Evolutionary conservation across 345 rosid genomes (phyloP).

Genomic region (Clarkia xantiana): DNA sequence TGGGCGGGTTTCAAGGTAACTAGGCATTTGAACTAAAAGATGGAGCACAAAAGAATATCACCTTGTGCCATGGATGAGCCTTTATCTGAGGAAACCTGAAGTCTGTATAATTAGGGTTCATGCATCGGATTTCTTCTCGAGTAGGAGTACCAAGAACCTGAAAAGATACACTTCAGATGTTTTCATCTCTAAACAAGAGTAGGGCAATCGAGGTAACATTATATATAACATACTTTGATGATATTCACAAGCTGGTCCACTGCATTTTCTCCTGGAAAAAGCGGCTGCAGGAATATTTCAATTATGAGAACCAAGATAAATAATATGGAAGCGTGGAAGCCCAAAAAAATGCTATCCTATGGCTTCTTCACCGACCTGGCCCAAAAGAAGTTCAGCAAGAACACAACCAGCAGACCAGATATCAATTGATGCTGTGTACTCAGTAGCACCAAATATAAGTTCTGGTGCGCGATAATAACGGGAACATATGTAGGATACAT

Average conservation of each 20-base stretch:
- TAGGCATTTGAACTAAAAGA: background rate
- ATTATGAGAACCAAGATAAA: background rate
- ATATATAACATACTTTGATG: constrained; percentile 33
- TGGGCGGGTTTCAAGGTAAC: too few relatives aligned
- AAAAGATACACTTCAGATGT: constrained; percentile 9
- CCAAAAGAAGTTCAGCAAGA: constrained; percentile 75
- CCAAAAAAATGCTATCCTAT: background rate
- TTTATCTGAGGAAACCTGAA: constrained; percentile 65
- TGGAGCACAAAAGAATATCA: constrained; percentile 7
- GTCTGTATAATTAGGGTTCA: constrained; percentile 78
- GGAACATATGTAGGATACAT: constrained; percentile 79
- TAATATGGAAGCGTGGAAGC: too few relatives aligned
- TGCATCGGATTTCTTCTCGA: constrained; percentile 75
- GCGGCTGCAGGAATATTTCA: constrained; percentile 26
- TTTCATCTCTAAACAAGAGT: background rate
- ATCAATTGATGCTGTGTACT: constrained; percentile 69
- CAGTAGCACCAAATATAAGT: constrained; percentile 74
- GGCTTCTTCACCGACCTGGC: constrained; percentile 36
- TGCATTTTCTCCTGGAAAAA: constrained; percentile 71
- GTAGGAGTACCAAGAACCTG: constrained; percentile 91
- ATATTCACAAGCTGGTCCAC: constrained; percentile 86
- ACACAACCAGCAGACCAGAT: constrained; percentile 94
- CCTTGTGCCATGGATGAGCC: constrained; percentile 92
- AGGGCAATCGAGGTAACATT: background rate
- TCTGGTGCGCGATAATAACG: constrained; percentile 85